These are phyloP conservation scores for Salix exigua DNA, from an alignment of 345 rosid genomes.

Conservation along the genomic window DNA sequence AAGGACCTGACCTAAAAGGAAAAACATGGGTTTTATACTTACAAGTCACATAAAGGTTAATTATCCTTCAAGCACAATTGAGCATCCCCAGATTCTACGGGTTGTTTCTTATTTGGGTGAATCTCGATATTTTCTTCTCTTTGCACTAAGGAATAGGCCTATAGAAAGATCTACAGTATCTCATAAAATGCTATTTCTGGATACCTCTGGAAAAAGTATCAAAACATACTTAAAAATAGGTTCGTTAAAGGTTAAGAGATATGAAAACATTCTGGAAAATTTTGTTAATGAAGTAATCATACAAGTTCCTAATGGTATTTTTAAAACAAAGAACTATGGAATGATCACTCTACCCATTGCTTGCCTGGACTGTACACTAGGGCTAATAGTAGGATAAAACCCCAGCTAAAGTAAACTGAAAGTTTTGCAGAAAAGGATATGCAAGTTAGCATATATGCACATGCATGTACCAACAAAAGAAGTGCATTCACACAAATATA, in stretches of 20 bases:
- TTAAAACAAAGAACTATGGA: background rate
- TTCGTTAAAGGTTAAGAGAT: background rate
- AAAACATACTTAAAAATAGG: background rate
- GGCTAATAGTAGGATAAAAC: background rate
- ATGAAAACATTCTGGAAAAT: background rate
- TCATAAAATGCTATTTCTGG: background rate
- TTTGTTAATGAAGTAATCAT: background rate
- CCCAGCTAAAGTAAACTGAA: background rate
- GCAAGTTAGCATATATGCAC: background rate
- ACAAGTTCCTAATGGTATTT: background rate
- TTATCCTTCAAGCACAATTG: background rate
- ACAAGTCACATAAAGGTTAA: background rate
- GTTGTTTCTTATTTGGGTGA: background rate
- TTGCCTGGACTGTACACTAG: background rate
- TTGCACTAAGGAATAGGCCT: background rate
- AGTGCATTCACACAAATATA: background rate
- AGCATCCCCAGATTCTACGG: background rate
- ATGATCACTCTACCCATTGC: background rate
- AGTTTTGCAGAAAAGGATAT: background rate
- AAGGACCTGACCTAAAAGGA: background rate
- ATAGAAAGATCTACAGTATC: background rate
- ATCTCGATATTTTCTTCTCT: background rate
- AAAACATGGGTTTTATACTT: background rate
- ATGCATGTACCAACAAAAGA: background rate
- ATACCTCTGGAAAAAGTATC: background rate